Evolutionary conservation across 805 yeast species (phyloP).

Genomic region (Pichia paraexigua): DNA sequence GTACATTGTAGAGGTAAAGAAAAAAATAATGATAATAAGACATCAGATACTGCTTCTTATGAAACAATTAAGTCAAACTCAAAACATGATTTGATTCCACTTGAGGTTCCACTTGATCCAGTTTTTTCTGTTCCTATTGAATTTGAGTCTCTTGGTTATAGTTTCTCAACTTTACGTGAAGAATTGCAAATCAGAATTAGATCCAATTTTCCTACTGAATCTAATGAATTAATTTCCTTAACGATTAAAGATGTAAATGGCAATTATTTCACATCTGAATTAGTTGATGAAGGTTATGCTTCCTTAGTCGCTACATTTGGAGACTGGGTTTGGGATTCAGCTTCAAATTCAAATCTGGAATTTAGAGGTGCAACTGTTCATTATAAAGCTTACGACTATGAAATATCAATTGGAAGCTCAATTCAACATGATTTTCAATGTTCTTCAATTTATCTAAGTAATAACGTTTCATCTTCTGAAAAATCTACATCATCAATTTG

Average conservation of each 20-base stretch:
- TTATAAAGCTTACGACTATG: constrained; percentile 2
- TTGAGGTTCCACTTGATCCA: neutral
- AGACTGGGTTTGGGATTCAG: neutral
- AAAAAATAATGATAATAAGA: neutral
- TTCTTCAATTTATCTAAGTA: neutral
- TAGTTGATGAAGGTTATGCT: neutral
- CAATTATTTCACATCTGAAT: neutral
- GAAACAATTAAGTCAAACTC: neutral
- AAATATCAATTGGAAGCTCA: neutral
- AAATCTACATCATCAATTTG: neutral
- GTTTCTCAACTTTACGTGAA: neutral
- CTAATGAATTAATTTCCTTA: neutral
- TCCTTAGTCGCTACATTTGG: neutral
- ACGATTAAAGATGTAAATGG: neutral
- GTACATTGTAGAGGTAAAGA: neutral
- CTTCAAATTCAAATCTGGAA: neutral
- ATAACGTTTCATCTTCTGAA: neutral
- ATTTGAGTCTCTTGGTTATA: constrained; percentile 1
- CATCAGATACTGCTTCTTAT: neutral
- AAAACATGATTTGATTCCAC: neutral
- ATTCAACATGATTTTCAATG: neutral
- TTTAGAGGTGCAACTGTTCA: neutral
- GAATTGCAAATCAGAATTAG: constrained; percentile 3
- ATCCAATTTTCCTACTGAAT: neutral
- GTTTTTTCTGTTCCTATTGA: neutral